Evolutionary conservation across 2,329 filamentous ascomycete species (phyloP), one percentile per base, ranked within the genome.

Genomic region (Xylaria digitata): DNA sequence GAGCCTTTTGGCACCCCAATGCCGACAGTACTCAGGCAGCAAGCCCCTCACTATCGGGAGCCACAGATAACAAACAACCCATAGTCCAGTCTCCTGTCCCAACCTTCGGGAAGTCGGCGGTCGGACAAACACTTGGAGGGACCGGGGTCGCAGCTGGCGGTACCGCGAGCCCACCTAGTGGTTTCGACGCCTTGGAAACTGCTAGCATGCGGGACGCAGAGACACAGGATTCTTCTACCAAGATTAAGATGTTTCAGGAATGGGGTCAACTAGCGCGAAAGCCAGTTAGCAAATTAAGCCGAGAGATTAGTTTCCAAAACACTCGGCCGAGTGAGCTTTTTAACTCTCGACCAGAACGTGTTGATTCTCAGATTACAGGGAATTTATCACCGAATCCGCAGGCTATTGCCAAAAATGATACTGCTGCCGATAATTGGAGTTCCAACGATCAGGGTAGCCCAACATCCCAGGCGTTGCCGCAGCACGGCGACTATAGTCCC

Each of bases 211-310:
- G n/a, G 8, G 43, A 65, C 42, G 50, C 32, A 15, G 40, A 46
- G 8, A 49, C 48, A 15, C 61, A 52, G 9, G 8, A 5, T n/a
- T 3, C n/a, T 6, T 2, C 17, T 6, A 8, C 3, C 26, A 54
- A 37, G 17, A 34, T 37, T 15, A 49, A 26, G 7, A 9, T 17
- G 21, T 42, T 63, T 55, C 43, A 59, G 62, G 64, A 70, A 70
- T 67, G 70, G 71, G 45, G 54, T 40, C 61, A 58, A 53, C 45
- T 70, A 26, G 43, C 57, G 34, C 56, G 68, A 42, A 70, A 54
- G 53, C 11, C 59, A 1, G 11, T 26, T 6, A 8, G n/a, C 26
- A 53, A 26, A 48, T 9, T 17, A 37, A 40, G 13, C 40, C n/a
- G 43, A 1, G 40, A 50, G 13, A 21, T 53, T 6, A 37, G 52